Evolutionary conservation across 2,329 filamentous ascomycete species (phyloP).

Genomic region (Aspergillus chevalieri): DNA sequence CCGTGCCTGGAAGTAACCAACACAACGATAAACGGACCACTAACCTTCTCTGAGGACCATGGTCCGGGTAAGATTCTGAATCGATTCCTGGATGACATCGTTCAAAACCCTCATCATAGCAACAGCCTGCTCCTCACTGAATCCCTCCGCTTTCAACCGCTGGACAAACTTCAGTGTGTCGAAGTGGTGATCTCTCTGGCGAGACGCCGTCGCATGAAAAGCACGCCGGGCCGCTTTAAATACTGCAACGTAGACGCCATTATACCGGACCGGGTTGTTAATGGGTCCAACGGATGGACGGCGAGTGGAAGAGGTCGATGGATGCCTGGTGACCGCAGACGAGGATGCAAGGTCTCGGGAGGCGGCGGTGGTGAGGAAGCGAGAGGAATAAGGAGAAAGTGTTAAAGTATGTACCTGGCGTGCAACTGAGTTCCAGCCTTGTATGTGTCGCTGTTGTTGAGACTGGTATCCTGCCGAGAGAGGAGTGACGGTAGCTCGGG

Average conservation of each 20-base stretch:
- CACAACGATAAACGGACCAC: conserved; percentile 2
- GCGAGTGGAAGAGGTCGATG: conserved; percentile 5
- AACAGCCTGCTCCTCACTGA: conserved; percentile 88
- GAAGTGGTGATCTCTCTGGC: conserved; percentile 80
- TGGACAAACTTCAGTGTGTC: conserved; percentile 97
- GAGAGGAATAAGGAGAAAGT: conserved; percentile 8
- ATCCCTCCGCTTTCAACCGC: conserved; percentile 79
- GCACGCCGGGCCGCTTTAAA: conserved; percentile 37
- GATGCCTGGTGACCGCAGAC: conserved; percentile 16
- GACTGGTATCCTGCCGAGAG: conserved; percentile 18
- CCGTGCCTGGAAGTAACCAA: not conserved
- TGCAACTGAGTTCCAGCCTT: conserved; percentile 16
- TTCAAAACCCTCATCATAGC: conserved; percentile 98
- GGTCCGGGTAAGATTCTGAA: conserved; percentile 92
- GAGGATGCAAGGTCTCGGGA: conserved; percentile 9
- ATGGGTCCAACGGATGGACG: conserved; percentile 13
- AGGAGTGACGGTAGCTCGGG: conserved; percentile 24
- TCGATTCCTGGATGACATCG: conserved; percentile 96
- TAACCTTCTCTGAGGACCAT: conserved; percentile 97
- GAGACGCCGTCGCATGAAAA: conserved; percentile 61
- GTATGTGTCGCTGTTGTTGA: conserved; percentile 15
- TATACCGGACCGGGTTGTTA: conserved; percentile 35
- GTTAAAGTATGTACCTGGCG: conserved; percentile 15
- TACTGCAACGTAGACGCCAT: conserved; percentile 43
- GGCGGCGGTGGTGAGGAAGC: conserved; percentile 7